Percentiles rank a stretch among this genome's conserved stretches.
Evolutionary conservation across 2,329 filamentous ascomycete species (phyloP).

Genomic region (Xylaria sp.): DNA sequence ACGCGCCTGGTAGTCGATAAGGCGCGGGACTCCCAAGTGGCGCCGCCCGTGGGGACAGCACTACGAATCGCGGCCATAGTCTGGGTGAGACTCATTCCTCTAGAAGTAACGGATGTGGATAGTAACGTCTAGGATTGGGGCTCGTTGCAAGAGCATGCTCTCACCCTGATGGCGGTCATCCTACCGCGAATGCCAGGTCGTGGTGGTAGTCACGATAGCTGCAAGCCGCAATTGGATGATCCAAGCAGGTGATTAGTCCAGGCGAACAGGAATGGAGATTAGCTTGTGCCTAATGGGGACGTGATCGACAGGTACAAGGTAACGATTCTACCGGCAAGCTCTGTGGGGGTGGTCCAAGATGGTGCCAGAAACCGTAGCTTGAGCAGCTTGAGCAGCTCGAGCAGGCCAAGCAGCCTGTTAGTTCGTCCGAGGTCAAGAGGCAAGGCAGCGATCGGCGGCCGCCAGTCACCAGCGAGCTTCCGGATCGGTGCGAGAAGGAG

Average conservation of each 20-base stretch:
- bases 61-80: slow-evolving; percentile 14
- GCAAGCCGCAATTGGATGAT: slow-evolving; percentile 37
- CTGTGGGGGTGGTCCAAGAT: slow-evolving; percentile 4
- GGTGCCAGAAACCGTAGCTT: background rate
- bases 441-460: slow-evolving; percentile 24
- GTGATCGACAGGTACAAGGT: slow-evolving; percentile 39
- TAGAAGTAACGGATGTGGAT: slow-evolving; percentile 16
- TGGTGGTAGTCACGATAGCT: slow-evolving; percentile 34
- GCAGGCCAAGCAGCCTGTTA: slow-evolving; percentile 13
- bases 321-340: slow-evolving; percentile 12
- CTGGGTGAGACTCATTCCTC: slow-evolving; percentile 25
- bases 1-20: slow-evolving; percentile 30
- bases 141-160: slow-evolving; percentile 32
- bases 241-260: slow-evolving; percentile 44
- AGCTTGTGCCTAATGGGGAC: slow-evolving; percentile 19
- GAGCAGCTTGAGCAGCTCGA: background rate
- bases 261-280: slow-evolving; percentile 32
- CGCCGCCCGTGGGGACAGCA: slow-evolving; percentile 21
- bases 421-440: slow-evolving; percentile 8
- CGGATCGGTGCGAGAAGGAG: slow-evolving; percentile 36
- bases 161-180: slow-evolving; percentile 30
- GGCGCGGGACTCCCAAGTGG: slow-evolving; percentile 17
- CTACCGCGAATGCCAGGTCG: slow-evolving; percentile 26
- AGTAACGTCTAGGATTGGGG: slow-evolving; percentile 32
- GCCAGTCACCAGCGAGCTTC: slow-evolving; percentile 32